Evolutionary conservation across 371 early-diverging fungal genomes (phyloP).

Genomic region (Apophysomyces trapeziformis): DNA sequence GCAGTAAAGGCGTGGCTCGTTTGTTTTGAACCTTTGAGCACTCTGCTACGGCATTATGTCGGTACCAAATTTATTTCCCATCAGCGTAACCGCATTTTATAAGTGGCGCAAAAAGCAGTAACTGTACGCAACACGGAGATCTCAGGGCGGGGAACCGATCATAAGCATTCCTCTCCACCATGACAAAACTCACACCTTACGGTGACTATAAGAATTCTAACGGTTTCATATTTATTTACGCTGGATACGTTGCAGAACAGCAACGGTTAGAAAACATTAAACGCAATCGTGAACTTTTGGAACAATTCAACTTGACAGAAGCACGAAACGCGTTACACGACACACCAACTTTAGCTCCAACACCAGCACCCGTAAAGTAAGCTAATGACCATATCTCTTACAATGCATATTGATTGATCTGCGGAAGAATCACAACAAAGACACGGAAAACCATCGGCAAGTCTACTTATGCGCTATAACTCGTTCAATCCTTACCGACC

Average conservation of each 20-base stretch:
- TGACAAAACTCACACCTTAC: conserved; percentile 22
- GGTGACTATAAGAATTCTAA: conserved; percentile 14
- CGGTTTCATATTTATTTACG: neutral
- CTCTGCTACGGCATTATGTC: neutral
- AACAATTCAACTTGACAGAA: conserved; percentile 46
- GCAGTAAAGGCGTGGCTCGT: no score
- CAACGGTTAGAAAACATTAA: conserved; percentile 67
- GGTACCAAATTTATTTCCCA: neutral
- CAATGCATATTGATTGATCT: no score
- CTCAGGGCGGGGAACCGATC: neutral
- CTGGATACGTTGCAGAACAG: conserved; percentile 39
- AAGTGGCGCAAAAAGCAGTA: no score
- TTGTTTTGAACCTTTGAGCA: neutral
- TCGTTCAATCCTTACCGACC: neutral
- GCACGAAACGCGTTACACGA: conserved; percentile 24
- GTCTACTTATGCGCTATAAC: neutral
- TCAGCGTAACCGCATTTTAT: no score
- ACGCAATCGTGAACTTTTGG: conserved; percentile 62
- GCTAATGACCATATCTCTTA: neutral
- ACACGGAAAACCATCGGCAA: conserved; percentile 17
- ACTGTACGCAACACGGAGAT: no score
- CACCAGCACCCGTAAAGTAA: conserved; percentile 13
- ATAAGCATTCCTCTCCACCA: neutral
- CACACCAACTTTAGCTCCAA: conserved; percentile 24
- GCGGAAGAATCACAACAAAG: conserved; percentile 16